A percentile compares a stretch with the other conserved stretches of the same genome.
Evolutionary conservation across 176 grass and related monocot genomes (phyloP).

Genomic region (Echinochloa phyllopogon): DNA sequence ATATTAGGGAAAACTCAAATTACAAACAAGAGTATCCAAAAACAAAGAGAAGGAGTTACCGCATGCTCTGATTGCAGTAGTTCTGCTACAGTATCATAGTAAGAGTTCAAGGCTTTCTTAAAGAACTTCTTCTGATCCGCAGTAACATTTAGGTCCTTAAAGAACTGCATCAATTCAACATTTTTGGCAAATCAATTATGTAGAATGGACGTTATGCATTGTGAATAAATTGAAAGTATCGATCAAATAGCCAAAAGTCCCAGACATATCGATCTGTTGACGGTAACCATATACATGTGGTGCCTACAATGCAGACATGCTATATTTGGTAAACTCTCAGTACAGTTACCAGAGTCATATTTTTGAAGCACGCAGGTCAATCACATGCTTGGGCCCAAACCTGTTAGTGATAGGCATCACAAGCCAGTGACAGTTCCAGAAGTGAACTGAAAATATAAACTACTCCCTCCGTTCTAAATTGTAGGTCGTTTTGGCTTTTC

Average conservation of each 20-base stretch:
- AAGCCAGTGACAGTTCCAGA: background rate
- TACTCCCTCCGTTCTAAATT: too few relatives aligned
- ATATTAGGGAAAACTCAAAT: conserved; percentile 31
- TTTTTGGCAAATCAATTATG: conserved; percentile 3
- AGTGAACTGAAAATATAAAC: conserved; percentile 26
- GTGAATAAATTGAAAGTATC: background rate
- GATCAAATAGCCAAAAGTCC: conserved; percentile 1
- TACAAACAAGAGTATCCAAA: conserved; percentile 26
- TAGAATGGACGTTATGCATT: background rate
- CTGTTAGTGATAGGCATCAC: background rate
- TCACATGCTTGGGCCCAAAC: conserved; percentile 11
- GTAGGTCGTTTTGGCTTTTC: too few relatives aligned
- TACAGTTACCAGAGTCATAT: conserved; percentile 14
- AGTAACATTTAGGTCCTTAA: conserved; percentile 83
- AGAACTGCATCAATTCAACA: conserved; percentile 72
- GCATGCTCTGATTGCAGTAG: conserved; percentile 87
- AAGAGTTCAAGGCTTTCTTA: conserved; percentile 90
- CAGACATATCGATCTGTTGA: conserved; percentile 25
- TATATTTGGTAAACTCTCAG: conserved; percentile 6
- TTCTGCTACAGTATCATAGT: conserved; percentile 93
- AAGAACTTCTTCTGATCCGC: conserved; percentile 96
- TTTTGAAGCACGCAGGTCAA: conserved; percentile 12
- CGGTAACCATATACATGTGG: background rate
- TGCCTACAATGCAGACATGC: conserved; percentile 2
- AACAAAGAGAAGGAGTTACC: conserved; percentile 58